Percentiles rank a stretch among this genome's conserved stretches.
Evolutionary conservation across 2,329 filamentous ascomycete genomes (phyloP).

Genomic region (Claviceps purpurea): DNA sequence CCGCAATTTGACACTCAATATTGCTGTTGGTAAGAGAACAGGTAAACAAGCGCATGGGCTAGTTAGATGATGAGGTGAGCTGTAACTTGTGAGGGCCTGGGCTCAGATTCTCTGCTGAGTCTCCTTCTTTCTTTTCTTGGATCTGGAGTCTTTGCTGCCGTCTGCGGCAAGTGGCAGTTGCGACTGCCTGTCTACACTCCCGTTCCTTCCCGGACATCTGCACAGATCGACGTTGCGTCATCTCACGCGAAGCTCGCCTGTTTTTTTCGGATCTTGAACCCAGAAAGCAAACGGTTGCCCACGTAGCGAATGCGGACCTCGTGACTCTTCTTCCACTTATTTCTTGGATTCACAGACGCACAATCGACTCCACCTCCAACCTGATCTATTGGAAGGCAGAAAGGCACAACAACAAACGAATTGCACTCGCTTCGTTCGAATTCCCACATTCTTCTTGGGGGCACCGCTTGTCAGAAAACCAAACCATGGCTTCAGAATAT

Average conservation of each 20-base stretch:
- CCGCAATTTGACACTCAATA: background rate
- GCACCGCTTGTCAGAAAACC: background rate
- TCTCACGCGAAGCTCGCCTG: constrained; percentile 2
- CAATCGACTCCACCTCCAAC: background rate
- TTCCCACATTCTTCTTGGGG: constrained; percentile 1
- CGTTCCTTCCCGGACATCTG: constrained; percentile 1
- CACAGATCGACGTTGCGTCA: constrained; percentile 1
- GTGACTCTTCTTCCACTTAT: background rate
- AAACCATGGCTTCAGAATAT: constrained; percentile 15
- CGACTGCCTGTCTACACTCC: background rate
- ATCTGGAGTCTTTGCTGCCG: no score
- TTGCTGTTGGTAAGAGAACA: background rate
- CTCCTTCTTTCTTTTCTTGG: background rate
- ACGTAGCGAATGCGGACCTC: background rate
- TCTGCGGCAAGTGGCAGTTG: background rate
- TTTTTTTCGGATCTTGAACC: background rate
- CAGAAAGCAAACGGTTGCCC: background rate
- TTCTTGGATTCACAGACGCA: constrained; percentile 2
- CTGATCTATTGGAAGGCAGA: background rate
- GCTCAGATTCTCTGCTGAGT: background rate
- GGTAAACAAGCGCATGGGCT: background rate
- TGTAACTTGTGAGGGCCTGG: background rate
- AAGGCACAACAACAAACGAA: background rate
- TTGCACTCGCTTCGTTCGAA: background rate
- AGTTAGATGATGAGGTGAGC: background rate